phyloP scores from a whole-genome alignment of 164 flowering plant genomes.

The Hamamelis virginiana region DNA sequence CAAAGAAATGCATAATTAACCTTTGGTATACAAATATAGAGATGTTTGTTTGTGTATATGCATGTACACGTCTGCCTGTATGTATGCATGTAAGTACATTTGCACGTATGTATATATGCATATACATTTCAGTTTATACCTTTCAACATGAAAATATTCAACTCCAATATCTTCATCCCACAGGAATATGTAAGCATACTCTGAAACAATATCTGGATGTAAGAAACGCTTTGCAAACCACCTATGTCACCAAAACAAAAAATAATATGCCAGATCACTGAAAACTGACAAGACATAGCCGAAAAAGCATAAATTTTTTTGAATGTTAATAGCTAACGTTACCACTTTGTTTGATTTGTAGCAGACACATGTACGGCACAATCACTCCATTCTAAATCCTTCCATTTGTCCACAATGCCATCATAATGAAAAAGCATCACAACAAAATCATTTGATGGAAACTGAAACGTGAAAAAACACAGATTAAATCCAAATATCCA shows the following conservation, averaged over 20 bases:
- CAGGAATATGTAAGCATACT: conserved; percentile 70
- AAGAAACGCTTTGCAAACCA: conserved; percentile 95
- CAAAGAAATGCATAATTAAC: too few species aligned
- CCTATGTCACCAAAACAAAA: conserved; percentile 39
- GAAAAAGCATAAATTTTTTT: not conserved
- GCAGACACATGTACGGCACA: conserved; percentile 74
- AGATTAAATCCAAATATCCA: too few species aligned
- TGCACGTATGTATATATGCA: too few species aligned
- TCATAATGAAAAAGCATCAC: conserved; percentile 94
- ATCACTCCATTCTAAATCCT: conserved; percentile 57
- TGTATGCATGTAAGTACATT: too few species aligned
- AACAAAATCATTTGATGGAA: conserved; percentile 52
- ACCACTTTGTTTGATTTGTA: conserved; percentile 88
- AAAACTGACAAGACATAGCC: not conserved
- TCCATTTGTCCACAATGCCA: conserved; percentile 77
- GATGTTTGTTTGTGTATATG: too few species aligned
- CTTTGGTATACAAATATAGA: too few species aligned
- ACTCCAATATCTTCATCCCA: conserved; percentile 97
- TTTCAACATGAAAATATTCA: conserved; percentile 46
- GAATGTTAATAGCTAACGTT: conserved; percentile 1
- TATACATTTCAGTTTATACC: too few species aligned
- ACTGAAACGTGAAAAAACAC: conserved; percentile 40
- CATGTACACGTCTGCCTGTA: too few species aligned
- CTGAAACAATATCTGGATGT: conserved; percentile 85
- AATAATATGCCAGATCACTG: not conserved